Conservation (phyloP, 1,284 basidiomycete genomes). For the Trichosporon sp. region DNA sequence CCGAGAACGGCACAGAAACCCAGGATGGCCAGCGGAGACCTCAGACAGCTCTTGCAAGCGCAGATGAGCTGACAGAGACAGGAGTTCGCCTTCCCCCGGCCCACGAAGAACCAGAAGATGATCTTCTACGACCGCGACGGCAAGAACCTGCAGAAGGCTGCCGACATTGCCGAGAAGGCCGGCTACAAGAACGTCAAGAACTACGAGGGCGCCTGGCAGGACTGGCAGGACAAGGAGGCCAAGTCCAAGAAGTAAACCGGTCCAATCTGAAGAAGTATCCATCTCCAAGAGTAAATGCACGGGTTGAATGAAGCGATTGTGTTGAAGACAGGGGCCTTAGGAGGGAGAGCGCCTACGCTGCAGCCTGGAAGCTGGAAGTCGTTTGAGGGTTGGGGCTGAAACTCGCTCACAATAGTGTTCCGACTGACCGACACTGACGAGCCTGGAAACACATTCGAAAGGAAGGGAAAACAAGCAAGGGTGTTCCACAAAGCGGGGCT, state of each 20-base stretch:
- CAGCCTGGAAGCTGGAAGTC: no score
- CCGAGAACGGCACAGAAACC: not conserved
- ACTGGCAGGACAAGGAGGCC: conserved; percentile 23
- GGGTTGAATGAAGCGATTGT: no score
- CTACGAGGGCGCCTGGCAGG: conserved; percentile 59
- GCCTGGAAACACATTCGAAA: no score
- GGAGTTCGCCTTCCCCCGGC: conserved; percentile 78
- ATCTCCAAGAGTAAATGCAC: not conserved
- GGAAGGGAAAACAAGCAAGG: no score
- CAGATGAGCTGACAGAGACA: not conserved
- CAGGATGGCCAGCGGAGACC: no score
- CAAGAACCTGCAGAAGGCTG: conserved; percentile 73
- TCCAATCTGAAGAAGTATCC: not conserved
- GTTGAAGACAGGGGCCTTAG: no score
- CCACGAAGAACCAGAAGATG: conserved; percentile 69
- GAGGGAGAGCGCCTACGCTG: no score
- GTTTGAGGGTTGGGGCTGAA: no score
- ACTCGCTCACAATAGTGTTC: no score
- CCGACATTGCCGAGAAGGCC: conserved; percentile 76
- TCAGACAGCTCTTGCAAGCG: not conserved
- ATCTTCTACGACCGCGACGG: conserved; percentile 90
- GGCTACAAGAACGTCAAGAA: conserved; percentile 80
- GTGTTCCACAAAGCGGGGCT: no score
- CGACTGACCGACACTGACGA: no score
- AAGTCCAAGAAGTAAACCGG: conserved; percentile 18